Base-by-base conservation (phyloP, 2,329 filamentous ascomycete species). In the Pleomassaria siparia region DNA sequence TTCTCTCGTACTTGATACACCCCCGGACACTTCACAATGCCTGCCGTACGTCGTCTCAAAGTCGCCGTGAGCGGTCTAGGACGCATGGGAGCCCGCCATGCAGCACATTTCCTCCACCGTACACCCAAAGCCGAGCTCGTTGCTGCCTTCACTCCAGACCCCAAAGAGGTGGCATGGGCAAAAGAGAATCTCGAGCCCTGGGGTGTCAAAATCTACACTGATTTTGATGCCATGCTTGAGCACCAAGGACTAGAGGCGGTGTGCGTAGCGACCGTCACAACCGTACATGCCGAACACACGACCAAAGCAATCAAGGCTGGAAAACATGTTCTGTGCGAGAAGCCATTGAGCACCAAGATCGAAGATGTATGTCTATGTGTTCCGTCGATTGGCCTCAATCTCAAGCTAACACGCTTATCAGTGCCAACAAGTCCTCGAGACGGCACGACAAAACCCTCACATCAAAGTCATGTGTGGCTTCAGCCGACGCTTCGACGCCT, bases 401-500 rank as follows among this genome's bases (percentile, higher is more conserved):
- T 6, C 8, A 46, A 33, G 13, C 47, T 53, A 50, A 52, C 48
- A 15, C 11, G 29, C 22, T n/a, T 25, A 13, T 13, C 13, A 84
- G 81, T 83, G 79, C 42, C 78, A 84, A 72, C 71, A 76, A 16
- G 83, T 87, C 32, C 74, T 86, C 50, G 76, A 80, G 40, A 80
- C 80, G 7, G 80, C 82, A 21, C 67, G 71, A 47, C 72, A 73
- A 50, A 76, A 79, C 43, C 82, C 83, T 1, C 64, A 84, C 43
- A 75, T 84, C 16, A 87, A 86, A 66, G 82, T 87, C 46, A 80
- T 87, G 74, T 84, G 81, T 57, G 83, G 82, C 6, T 85, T 85
- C 74, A 84, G 80, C 4, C 79, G 83, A 24, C 80, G 83, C 46
- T 88, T 88, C 72, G 85, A 88, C 58, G 72, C 76, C 36, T 84